phyloP scores from a whole-genome alignment of 768 basidiomycete species.

The Pluteus cervinus region DNA sequence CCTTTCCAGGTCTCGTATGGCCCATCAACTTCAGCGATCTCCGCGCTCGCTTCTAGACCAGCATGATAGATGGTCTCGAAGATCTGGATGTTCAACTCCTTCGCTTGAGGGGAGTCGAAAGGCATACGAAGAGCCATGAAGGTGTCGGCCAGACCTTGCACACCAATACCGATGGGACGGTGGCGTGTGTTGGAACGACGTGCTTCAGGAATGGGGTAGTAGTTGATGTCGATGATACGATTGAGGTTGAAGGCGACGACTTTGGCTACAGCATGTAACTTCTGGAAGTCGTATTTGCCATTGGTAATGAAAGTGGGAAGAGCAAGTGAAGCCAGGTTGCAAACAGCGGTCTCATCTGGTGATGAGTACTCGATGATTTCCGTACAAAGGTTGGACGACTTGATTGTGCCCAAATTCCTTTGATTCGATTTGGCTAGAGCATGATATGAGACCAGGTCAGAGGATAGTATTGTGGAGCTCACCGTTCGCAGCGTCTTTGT shows the following conservation, averaged over 20 bases:
- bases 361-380: conserved; percentile 99
- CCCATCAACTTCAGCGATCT: conserved; percentile 74
- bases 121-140: conserved; percentile 98
- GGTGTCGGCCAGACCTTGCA: conserved; percentile 95
- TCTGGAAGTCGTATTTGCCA: conserved; percentile 88
- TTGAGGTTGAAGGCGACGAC: conserved; percentile 93
- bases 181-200: conserved; percentile 93
- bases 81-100: conserved; percentile 87
- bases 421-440: conserved; percentile 90
- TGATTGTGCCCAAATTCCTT: conserved; percentile 97
- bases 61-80: conserved; percentile 99
- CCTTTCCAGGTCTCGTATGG: conserved; percentile 88
- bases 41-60: conserved; percentile 84
- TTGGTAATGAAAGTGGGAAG: conserved; percentile 86
- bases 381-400: conserved; percentile 97
- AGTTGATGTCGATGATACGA: conserved; percentile 90
- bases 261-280: conserved; percentile 90
- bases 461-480: no score
- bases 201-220: conserved; percentile 91
- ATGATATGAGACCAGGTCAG: no score
- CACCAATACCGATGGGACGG: conserved; percentile 95
- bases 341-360: conserved; percentile 96
- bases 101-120: conserved; percentile 86
- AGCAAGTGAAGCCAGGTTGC: conserved; percentile 96
- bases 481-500: conserved; percentile 96